A percentile compares a stretch with the other conserved stretches of the same genome.
Conservation (phyloP, 163 green algal genomes). For the Coccomyxa subellipsoidea region DNA sequence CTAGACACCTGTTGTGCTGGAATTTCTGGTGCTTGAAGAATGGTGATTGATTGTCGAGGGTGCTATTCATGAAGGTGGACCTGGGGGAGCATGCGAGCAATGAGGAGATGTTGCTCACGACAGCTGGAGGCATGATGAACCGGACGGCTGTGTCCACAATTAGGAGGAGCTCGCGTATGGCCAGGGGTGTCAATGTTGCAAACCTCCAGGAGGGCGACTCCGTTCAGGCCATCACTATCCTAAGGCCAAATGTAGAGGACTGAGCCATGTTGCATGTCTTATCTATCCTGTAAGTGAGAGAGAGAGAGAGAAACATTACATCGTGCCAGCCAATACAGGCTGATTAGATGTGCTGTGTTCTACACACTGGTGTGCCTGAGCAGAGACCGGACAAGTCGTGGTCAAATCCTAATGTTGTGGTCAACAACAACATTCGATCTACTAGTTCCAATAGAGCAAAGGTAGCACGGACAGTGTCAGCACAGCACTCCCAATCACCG, state of each 20-base stretch:
- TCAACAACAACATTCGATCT: too few species aligned
- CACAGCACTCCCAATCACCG: too few species aligned
- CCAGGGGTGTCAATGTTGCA: slow-evolving; percentile 37
- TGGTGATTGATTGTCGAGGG: background rate
- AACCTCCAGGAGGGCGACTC: slow-evolving; percentile 41
- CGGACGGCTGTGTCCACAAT: slow-evolving; percentile 28
- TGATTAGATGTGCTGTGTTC: background rate
- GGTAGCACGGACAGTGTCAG: too few species aligned
- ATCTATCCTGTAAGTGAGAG: too few species aligned
- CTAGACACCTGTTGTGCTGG: background rate
- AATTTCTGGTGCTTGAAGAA: too few species aligned
- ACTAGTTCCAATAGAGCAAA: too few species aligned
- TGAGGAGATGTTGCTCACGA: slow-evolving; percentile 51
- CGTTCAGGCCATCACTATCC: background rate
- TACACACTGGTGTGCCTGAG: too few species aligned
- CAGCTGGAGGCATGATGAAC: slow-evolving; percentile 39
- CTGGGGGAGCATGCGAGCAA: background rate
- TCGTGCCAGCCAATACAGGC: background rate
- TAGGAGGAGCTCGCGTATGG: background rate
- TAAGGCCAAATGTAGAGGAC: background rate
- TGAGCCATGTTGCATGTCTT: too few species aligned
- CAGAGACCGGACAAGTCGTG: too few species aligned
- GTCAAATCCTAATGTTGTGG: too few species aligned
- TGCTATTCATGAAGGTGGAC: background rate
- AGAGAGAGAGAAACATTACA: too few species aligned